Base-by-base conservation (phyloP, 208 protist genomes). In the Trypanosoma avium region DNA sequence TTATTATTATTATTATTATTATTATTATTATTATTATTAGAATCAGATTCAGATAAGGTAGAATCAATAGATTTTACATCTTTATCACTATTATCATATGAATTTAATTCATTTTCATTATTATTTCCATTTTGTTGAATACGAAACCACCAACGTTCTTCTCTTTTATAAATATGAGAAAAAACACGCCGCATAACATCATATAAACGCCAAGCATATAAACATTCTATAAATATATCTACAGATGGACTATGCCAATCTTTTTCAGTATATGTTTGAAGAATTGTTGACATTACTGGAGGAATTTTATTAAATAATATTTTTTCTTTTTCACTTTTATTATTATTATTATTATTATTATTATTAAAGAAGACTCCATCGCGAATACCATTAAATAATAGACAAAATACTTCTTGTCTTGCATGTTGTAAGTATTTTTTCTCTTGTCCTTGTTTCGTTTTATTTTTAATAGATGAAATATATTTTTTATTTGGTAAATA, bases 141-240 rank as follows among this genome's bases (percentile, higher is more conserved):
- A 21, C 6, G 30, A 21, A 12, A 13, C 42, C 48, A 60, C 15
- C 19, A 33, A 8, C 35, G 30, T 9, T 38, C 38, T 36, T 87
- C 82, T 9, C 70, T 63, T 29, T 63, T 45, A 17, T 73, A 73
- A 0, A 67, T 40, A 27, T 52, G 22, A 5, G 43, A 49, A 30
- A 89, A 82, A 10, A 88, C 76, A 21, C 75, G 64, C n/a, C 63
- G 68, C 47, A 92, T 24, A 24, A 84, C 65, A 22, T 70, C 52
- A 10, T 52, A 46, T 53, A 77, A 42, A 0, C 76, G 46, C 86
- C 86, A 92, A 36, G 82, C 70, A 32, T 78, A 45, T 10, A 92
- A 68, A 30, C 84, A 75, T 2, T 60, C 53, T 30, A 92, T 7
- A 56, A 78, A 88, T 12, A 77, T 32, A 36, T 82, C 78, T 3